These are phyloP conservation scores for Camellia sinensis DNA, from an alignment of 148 eudicot species.

Conservation along the genomic window DNA sequence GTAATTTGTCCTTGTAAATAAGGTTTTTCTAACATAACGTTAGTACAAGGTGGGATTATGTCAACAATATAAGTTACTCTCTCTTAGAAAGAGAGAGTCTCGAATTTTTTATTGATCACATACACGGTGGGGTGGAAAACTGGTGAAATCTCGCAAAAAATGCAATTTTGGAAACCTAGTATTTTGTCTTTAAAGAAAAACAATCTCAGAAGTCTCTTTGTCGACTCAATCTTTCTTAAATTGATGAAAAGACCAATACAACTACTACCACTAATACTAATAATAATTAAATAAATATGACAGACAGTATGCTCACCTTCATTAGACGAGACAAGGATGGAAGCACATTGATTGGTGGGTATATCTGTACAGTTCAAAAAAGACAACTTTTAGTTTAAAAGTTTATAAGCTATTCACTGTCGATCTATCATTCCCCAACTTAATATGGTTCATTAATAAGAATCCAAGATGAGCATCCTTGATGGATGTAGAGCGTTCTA, in stretches of 20 bases:
- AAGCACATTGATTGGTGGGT: conserved; percentile 97
- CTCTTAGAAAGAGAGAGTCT: too few species aligned
- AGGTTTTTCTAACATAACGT: too few species aligned
- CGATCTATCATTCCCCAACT: not conserved
- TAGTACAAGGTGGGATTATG: too few species aligned
- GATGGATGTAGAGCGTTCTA: not conserved
- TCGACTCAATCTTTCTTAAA: too few species aligned
- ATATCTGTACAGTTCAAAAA: conserved; percentile 57
- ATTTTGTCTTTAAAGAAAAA: too few species aligned
- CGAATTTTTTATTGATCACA: too few species aligned
- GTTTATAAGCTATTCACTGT: not conserved
- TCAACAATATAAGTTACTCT: too few species aligned
- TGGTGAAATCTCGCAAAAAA: too few species aligned
- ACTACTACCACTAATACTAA: not conserved
- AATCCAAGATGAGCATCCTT: not conserved
- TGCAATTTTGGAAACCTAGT: too few species aligned
- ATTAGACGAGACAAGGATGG: conserved; percentile 96
- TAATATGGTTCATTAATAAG: not conserved
- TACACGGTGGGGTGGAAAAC: too few species aligned
- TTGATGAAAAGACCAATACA: not conserved
- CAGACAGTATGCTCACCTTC: conserved; percentile 58
- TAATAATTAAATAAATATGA: not conserved
- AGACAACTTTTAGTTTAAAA: conserved; percentile 1
- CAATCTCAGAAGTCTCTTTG: too few species aligned
- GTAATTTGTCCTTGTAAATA: too few species aligned